phyloP scores from a whole-genome alignment of 2,329 filamentous ascomycete species.

The Microdochium trichocladiopsis region DNA sequence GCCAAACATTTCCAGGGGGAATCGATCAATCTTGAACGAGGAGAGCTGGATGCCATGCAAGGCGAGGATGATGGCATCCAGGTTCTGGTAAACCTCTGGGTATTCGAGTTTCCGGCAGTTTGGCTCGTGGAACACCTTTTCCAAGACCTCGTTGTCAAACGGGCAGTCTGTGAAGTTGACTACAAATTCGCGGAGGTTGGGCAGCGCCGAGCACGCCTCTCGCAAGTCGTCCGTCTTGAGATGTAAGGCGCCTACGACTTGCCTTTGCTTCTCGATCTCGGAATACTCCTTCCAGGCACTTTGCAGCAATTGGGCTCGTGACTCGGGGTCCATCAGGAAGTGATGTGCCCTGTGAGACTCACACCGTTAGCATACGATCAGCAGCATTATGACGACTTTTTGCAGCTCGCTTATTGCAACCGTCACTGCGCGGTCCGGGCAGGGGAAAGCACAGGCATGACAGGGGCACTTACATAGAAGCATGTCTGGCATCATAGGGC shows the following conservation, averaged over 20 bases:
- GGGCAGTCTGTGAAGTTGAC: slow-evolving; percentile 33
- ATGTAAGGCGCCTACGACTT: slow-evolving; percentile 26
- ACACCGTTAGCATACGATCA: not conserved
- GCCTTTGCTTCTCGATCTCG: slow-evolving; percentile 24
- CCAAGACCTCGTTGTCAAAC: slow-evolving; percentile 27
- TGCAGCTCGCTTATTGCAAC: too few relatives aligned
- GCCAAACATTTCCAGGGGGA: slow-evolving; percentile 35
- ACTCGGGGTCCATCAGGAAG: slow-evolving; percentile 27
- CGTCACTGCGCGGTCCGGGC: too few relatives aligned
- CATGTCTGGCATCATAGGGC: slow-evolving; percentile 27
- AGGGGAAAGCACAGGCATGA: not conserved
- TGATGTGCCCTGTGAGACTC: slow-evolving; percentile 22
- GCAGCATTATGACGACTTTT: too few relatives aligned
- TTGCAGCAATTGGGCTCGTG: slow-evolving; percentile 24
- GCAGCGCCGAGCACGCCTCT: slow-evolving; percentile 29
- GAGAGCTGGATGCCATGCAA: slow-evolving; percentile 25
- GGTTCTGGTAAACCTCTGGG: slow-evolving; percentile 26
- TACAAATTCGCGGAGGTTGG: slow-evolving; percentile 29
- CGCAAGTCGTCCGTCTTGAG: slow-evolving; percentile 25
- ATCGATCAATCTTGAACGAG: slow-evolving; percentile 32
- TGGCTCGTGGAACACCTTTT: slow-evolving; percentile 28
- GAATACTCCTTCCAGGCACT: slow-evolving; percentile 28
- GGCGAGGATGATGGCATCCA: slow-evolving; percentile 30
- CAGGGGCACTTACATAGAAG: slow-evolving; percentile 16
- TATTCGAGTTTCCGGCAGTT: slow-evolving; percentile 31